Conservation (phyloP, 1,284 basidiomycete genomes). For the Volvariella surrecta region DNA sequence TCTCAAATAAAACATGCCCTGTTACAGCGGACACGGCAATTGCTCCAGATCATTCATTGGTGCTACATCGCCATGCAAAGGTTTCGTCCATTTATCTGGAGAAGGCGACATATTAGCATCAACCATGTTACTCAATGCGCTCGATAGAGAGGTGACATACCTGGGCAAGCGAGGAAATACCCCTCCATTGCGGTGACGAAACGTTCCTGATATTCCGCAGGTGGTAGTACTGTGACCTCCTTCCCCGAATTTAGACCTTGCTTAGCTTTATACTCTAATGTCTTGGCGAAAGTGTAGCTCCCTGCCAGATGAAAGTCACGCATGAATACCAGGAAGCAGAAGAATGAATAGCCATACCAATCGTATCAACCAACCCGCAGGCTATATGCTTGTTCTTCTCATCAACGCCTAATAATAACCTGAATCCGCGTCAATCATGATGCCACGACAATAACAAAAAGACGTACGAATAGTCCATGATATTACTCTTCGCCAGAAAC, state of each 20-base stretch:
- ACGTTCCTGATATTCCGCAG: slow-evolving; percentile 61
- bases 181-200: slow-evolving; percentile 59
- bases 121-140: too few species aligned
- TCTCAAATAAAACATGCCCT: too few species aligned
- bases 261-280: slow-evolving; percentile 71
- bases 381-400: slow-evolving; percentile 54
- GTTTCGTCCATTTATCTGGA: slow-evolving; percentile 41
- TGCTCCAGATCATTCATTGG: too few species aligned
- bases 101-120: neutral
- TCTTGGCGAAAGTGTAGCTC: slow-evolving; percentile 72
- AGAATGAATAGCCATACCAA: slow-evolving; percentile 34
- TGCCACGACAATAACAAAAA: neutral
- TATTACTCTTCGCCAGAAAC: slow-evolving; percentile 64
- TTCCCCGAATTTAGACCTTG: slow-evolving; percentile 56
- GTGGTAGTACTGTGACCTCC: slow-evolving; percentile 66
- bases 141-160: slow-evolving; percentile 24
- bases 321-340: neutral
- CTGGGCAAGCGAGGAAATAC: slow-evolving; percentile 66
- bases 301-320: slow-evolving; percentile 24
- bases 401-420: slow-evolving; percentile 61
- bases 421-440: slow-evolving; percentile 16
- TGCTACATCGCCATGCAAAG: slow-evolving; percentile 9
- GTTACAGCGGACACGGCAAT: too few species aligned
- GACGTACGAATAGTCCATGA: slow-evolving; percentile 76
- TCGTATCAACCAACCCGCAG: slow-evolving; percentile 75